These are phyloP conservation scores for Vachellia collinsii DNA, from an alignment of 306 rosid genomes.

Conservation along the genomic window DNA sequence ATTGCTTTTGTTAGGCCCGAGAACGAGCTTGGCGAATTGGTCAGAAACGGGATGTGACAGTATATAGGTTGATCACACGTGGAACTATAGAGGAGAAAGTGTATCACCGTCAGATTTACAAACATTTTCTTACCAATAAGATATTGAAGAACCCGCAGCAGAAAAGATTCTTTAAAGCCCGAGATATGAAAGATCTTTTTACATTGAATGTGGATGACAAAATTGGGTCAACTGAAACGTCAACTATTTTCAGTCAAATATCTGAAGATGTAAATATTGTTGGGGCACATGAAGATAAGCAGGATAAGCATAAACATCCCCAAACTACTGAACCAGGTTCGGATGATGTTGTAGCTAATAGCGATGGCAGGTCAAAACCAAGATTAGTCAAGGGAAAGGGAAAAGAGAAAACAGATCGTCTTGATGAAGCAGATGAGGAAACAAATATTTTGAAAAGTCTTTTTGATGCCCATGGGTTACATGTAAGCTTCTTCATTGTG, in stretches of 20 bases:
- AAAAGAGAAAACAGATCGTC: conserved; percentile 63
- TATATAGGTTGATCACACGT: conserved; percentile 90
- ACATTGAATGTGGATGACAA: conserved; percentile 72
- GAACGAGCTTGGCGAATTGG: conserved; percentile 99
- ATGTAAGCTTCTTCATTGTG: conserved; percentile 59
- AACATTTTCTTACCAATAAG: conserved; percentile 94
- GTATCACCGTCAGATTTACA: conserved; percentile 96
- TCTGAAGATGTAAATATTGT: conserved; percentile 69
- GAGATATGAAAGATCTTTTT: conserved; percentile 98
- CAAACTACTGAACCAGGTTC: conserved; percentile 35
- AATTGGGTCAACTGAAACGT: conserved; percentile 82
- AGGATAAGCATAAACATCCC: conserved; percentile 41
- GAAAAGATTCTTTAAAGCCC: conserved; percentile 93
- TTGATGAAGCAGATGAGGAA: conserved; percentile 64
- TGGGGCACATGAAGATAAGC: conserved; percentile 58
- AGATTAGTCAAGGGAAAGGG: conserved; percentile 52
- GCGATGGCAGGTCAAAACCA: conserved; percentile 41
- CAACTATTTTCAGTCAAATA: conserved; percentile 75
- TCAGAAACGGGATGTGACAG: conserved; percentile 91
- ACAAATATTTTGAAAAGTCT: conserved; percentile 76
- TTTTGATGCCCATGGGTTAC: conserved; percentile 85
- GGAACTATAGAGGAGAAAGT: conserved; percentile 98
- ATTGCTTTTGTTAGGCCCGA: conserved; percentile 73
- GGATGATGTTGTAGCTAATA: conserved; percentile 43
- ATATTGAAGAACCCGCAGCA: conserved; percentile 95